A percentile compares a stretch with the other conserved stretches of the same genome.
phyloP scores from a whole-genome alignment of 768 basidiomycete genomes.

The Pleurotus sapidus region DNA sequence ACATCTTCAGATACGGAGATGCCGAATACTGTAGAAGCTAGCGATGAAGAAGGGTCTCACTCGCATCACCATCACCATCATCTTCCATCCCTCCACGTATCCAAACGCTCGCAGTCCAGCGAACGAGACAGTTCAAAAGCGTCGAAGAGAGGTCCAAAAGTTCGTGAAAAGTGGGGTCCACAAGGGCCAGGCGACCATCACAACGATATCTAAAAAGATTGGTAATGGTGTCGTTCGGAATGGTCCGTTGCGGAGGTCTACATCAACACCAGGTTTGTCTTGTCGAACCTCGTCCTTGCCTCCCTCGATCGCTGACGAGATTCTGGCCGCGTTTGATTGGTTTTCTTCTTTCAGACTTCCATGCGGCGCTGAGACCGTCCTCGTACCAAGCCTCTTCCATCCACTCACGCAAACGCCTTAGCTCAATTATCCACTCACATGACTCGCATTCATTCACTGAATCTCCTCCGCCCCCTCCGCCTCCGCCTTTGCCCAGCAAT shows the following conservation, averaged over 20 bases:
- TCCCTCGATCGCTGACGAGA: too few relatives aligned
- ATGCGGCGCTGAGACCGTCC: conserved; percentile 57
- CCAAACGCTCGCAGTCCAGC: conserved; percentile 35
- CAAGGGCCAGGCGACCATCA: conserved; percentile 69
- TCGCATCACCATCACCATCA: conserved; percentile 11
- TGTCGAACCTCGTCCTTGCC: too few relatives aligned
- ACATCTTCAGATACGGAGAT: conserved; percentile 6
- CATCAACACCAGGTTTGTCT: conserved; percentile 62
- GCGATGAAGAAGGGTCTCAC: background rate
- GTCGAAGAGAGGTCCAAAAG: conserved; percentile 66
- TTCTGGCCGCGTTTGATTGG: too few relatives aligned
- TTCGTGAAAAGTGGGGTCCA: conserved; percentile 74
- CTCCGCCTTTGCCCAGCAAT: conserved; percentile 40
- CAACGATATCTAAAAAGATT: conserved; percentile 74
- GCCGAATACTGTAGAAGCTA: background rate
- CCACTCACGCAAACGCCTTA: conserved; percentile 68
- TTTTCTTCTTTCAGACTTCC: conserved; percentile 50
- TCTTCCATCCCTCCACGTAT: conserved; percentile 4
- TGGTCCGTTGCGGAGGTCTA: conserved; percentile 52
- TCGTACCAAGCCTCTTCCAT: conserved; percentile 78
- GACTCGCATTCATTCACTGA: conserved; percentile 31
- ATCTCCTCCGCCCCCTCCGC: conserved; percentile 37
- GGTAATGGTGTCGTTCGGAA: conserved; percentile 65
- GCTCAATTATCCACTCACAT: conserved; percentile 41
- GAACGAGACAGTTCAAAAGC: conserved; percentile 51